Evolutionary conservation across 495 filamentous ascomycete species (phyloP).

Genomic region (Daldinia vernicosa): DNA sequence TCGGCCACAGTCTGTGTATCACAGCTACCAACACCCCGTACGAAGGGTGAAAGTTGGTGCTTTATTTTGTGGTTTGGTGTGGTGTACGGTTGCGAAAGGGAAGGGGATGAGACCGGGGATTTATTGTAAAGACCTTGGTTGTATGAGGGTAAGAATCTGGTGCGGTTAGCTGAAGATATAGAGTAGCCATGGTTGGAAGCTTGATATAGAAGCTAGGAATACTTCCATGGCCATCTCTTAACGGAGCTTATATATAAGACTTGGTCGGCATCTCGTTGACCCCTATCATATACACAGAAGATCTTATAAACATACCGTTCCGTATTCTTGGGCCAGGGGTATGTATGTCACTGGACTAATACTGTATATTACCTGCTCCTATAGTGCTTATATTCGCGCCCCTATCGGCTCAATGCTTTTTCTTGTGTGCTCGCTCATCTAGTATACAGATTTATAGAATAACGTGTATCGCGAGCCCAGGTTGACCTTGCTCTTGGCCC

Average conservation of each 20-base stretch:
- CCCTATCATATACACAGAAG: background rate
- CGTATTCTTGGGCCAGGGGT: background rate
- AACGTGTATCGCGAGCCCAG: background rate
- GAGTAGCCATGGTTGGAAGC: background rate
- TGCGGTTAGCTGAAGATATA: background rate
- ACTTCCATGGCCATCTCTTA: background rate
- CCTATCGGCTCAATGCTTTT: slow-evolving; percentile 19
- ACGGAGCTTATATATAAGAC: background rate
- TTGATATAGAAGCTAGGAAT: background rate
- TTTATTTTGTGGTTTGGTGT: too few relatives aligned
- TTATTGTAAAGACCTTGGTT: background rate
- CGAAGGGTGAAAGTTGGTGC: too few relatives aligned
- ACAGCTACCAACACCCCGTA: too few relatives aligned
- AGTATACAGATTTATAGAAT: slow-evolving; percentile 33
- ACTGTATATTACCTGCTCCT: background rate
- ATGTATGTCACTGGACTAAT: background rate
- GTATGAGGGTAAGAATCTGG: background rate
- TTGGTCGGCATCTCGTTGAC: background rate
- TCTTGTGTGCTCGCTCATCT: slow-evolving; percentile 15
- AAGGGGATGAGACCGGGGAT: background rate
- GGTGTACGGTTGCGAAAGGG: too few relatives aligned
- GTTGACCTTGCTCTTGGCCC: background rate
- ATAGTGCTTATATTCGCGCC: slow-evolving; percentile 16
- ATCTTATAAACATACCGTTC: background rate
- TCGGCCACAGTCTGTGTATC: too few relatives aligned